Evolutionary conservation across 2,329 filamentous ascomycete genomes (phyloP), one percentile per base, ranked within the genome.

Genomic region (Emericellopsis cladophorae): DNA sequence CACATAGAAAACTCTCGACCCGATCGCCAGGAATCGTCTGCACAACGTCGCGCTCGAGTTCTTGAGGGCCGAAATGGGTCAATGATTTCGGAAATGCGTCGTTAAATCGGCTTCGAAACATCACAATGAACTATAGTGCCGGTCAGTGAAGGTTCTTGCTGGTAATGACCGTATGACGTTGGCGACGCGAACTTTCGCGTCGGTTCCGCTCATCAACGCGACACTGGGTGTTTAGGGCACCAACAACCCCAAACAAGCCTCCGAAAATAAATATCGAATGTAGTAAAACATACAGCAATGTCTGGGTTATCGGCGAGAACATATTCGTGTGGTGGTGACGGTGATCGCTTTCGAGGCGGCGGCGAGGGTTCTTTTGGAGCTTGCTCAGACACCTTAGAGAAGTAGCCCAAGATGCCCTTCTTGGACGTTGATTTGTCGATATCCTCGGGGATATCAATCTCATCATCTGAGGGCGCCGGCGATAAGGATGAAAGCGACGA

Each of bases 81-180:
- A 94, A 72, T 26, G 87, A 92, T 61, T 88, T 83, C 37, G 89
- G 83, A 50, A 98, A 92, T 45, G 79, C 83, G 45, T 95, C 88
- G 63, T 75, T 80, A 62, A 98, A 96, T 55, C 92, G 86, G 61
- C 84, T 84, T 60, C 90, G 80, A 65, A 96, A 98, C 86, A 95
- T 95, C 50, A 96, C 87, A 61, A 98, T 85, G 65, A 98, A 95
- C 87, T 95, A 53, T 37, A 10, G 10, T 22, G n/a, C 50, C 51
- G 51, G 54, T 54, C 21, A 32, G 53, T 61, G 56, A 63, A 29
- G 8, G 26, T 29, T 29, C 9, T 29, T 29, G 26, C 26, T 29
- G 60, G 52, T 47, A 48, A 42, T 31, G 31, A 44, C 45, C 42
- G 43, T 45, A 53, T 53, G 49, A 51, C 51, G 49, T 57, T 49